Percentiles rank a stretch among this genome's conserved stretches.
Conservation (phyloP, 768 basidiomycete genomes). For the Russula vinacea region DNA sequence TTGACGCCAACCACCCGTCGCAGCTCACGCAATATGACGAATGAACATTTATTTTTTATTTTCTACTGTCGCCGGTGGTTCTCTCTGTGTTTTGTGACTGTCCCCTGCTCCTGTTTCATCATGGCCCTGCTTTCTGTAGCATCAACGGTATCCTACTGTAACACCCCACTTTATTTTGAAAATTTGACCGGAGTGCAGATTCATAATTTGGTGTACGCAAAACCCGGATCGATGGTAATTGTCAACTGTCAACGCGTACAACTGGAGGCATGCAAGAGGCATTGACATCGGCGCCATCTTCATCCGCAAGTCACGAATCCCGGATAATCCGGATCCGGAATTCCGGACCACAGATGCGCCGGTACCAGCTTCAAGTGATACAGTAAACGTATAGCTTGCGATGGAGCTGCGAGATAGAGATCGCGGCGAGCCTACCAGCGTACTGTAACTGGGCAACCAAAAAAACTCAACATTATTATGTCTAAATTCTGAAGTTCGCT, state of each 20-base stretch:
- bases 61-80: background rate
- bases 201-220: background rate
- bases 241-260: background rate
- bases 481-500: background rate
- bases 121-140: slow-evolving; percentile 4
- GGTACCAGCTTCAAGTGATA: no score
- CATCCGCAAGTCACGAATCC: no score
- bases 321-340: no score
- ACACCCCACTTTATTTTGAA: background rate
- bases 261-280: no score
- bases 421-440: no score
- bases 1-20: slow-evolving; percentile 4
- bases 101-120: background rate
- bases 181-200: background rate
- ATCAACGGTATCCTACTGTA: background rate
- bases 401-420: background rate
- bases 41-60: slow-evolving; percentile 32
- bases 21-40: slow-evolving; percentile 66
- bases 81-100: slow-evolving; percentile 1
- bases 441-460: background rate
- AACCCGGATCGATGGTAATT: background rate
- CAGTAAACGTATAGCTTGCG: background rate
- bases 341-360: no score
- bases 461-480: background rate
- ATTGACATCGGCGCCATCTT: no score